phyloP scores from a whole-genome alignment of 768 basidiomycete species.

The Suillus plorans region DNA sequence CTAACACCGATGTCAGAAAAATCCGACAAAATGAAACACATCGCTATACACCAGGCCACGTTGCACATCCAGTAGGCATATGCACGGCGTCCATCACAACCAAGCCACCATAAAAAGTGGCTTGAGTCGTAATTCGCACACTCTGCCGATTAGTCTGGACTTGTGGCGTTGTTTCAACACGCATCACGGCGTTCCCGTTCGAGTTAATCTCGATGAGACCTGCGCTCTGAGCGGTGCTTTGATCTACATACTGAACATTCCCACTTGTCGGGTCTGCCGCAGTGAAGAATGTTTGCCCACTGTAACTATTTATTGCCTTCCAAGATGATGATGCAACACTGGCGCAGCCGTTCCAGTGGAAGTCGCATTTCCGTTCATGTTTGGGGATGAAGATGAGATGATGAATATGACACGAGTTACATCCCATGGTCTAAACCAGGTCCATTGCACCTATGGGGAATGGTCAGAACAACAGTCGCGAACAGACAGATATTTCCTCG shows the following conservation, averaged over 20 bases:
- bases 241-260: conserved; percentile 64
- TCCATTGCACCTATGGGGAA: too few species aligned
- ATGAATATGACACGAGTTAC: too few species aligned
- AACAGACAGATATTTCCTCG: too few species aligned
- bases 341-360: conserved; percentile 12
- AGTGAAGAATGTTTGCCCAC: conserved; percentile 70
- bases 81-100: conserved; percentile 83
- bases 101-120: conserved; percentile 61
- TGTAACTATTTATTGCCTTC: conserved; percentile 58
- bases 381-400: conserved; percentile 20
- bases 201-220: conserved; percentile 66
- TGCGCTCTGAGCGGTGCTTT: conserved; percentile 54
- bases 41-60: conserved; percentile 60
- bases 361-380: conserved; percentile 12
- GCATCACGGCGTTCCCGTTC: conserved; percentile 81
- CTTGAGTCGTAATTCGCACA: conserved; percentile 71
- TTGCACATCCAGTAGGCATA: conserved; percentile 89
- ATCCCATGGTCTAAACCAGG: too few species aligned
- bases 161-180: conserved; percentile 78
- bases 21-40: not conserved
- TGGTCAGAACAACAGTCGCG: too few species aligned
- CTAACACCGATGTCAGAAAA: conserved; percentile 15
- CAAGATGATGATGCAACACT: conserved; percentile 48
- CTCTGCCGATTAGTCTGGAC: conserved; percentile 71
- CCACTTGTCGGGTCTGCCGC: conserved; percentile 76